phyloP scores from a whole-genome alignment of 176 grass and related monocot genomes.

The Oropetium thomaeum region DNA sequence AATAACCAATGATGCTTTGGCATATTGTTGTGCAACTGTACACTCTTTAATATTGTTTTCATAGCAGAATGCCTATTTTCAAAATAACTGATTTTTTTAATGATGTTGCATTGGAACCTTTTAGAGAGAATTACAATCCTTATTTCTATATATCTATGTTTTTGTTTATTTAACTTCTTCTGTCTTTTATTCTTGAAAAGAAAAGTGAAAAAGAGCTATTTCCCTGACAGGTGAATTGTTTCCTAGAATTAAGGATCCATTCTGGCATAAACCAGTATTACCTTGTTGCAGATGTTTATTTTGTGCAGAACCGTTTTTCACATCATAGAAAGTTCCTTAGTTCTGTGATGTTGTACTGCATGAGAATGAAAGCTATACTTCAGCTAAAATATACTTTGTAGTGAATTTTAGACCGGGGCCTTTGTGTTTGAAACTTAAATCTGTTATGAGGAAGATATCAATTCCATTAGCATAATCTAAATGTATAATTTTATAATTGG shows the following conservation, averaged over 20 bases:
- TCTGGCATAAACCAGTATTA: not conserved
- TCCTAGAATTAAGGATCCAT: not conserved
- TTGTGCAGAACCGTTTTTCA: not conserved
- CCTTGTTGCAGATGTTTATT: not conserved
- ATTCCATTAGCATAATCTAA: conserved; percentile 1
- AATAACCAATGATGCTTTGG: not conserved
- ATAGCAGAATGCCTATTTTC: not conserved
- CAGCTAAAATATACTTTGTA: not conserved
- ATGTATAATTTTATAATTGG: not conserved
- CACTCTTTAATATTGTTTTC: not conserved
- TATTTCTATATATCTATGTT: not conserved
- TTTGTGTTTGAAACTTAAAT: not conserved
- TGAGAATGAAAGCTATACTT: not conserved
- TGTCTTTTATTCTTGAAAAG: not conserved
- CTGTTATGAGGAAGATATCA: not conserved
- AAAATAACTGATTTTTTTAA: not conserved
- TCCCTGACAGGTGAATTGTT: not conserved
- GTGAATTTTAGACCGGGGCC: not conserved
- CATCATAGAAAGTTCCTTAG: not conserved
- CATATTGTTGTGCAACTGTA: not conserved
- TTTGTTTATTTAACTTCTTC: not conserved
- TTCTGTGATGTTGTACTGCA: not conserved
- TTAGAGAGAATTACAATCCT: not conserved
- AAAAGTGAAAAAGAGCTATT: not conserved
- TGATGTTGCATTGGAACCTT: not conserved